Evolutionary conservation across 164 flowering plant species (phyloP).

Genomic region (Euptelea pleiosperma): DNA sequence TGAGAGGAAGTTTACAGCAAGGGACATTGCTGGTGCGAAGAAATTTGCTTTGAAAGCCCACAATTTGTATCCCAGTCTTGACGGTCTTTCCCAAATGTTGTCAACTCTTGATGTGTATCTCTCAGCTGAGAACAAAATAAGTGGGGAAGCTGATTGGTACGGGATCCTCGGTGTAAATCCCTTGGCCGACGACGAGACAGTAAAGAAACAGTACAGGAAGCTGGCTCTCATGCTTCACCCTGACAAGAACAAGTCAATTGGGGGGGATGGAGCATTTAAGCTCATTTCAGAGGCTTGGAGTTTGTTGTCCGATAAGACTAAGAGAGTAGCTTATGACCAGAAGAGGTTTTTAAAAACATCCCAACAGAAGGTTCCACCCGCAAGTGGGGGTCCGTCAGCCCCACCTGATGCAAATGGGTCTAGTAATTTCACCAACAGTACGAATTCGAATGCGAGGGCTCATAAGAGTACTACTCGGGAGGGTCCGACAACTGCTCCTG

Average conservation of each 20-base stretch:
- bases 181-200: constrained; percentile 56
- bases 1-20: constrained; percentile 29
- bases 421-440: constrained; percentile 31
- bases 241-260: constrained; percentile 82
- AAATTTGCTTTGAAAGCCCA: constrained; percentile 74
- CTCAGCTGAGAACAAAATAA: constrained; percentile 28
- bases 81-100: constrained; percentile 52
- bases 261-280: constrained; percentile 94
- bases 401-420: constrained; percentile 39
- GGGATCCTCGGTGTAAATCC: constrained; percentile 69
- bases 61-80: constrained; percentile 45
- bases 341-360: constrained; percentile 35
- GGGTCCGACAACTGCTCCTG: constrained; percentile 24
- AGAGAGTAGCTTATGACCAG: constrained; percentile 55
- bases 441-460: constrained; percentile 24
- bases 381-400: constrained; percentile 25
- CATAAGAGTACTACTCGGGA: constrained; percentile 28
- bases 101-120: constrained; percentile 44
- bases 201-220: constrained; percentile 76
- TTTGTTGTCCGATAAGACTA: constrained; percentile 65
- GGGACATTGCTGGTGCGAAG: constrained; percentile 34
- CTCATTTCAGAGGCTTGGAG: constrained; percentile 85
- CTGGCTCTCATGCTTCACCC: constrained; percentile 86
- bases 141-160: constrained; percentile 58
- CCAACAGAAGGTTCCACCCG: constrained; percentile 11